Evolutionary conservation across 345 rosid genomes (phyloP), one percentile per base, ranked within the genome.

Genomic region (Eucalyptus pauciflora): DNA sequence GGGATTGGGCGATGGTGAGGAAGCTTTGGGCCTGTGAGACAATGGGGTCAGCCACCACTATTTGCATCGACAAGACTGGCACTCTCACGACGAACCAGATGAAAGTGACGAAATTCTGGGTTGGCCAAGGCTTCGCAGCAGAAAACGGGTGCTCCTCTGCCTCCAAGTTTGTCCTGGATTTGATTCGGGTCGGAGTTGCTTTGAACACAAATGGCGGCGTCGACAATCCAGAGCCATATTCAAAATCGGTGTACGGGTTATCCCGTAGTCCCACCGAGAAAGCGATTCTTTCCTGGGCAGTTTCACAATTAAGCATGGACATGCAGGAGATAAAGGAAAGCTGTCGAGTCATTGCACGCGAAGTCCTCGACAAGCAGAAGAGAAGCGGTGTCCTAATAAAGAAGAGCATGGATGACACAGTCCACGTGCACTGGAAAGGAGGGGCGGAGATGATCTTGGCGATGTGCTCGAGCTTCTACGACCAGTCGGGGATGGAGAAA

Each of bases 11-110:
- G 7, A 94, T 95, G 97, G 98, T 96, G 69, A 92, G 97, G 62
- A 95, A 95, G 92, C 94, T 95, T 17, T 91, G 96, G 0, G 96
- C 99, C 12, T 96, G 98, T 37, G 99, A 97, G 90, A 96, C 97
- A 2, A 97, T 97, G 96, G 97, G 98, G 20, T 97, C 96, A 6
- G 96, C 98, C 4, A 95, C 97, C 13, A 92, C 92, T 18, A 95
- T 97, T 2, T 96, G 97, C 86, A 97, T 96, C 0, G 96, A 96
- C 64, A 97, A 95, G 93, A 96, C 98, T 11, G 98, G 98, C 33
- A 95, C 97, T n/a, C 94, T 97, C 41, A 97, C 99, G 43, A 89
- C 93, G 87, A 95, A 95, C 90, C 94, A 89, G 58, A 96, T 96
- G 98, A 92, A 92, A 81, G 98, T 95, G 83, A 94, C 94, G 1